These are phyloP conservation scores for Apiotrichum sp. DNA, from an alignment of 1,284 basidiomycete genomes.

Conservation along the genomic window DNA sequence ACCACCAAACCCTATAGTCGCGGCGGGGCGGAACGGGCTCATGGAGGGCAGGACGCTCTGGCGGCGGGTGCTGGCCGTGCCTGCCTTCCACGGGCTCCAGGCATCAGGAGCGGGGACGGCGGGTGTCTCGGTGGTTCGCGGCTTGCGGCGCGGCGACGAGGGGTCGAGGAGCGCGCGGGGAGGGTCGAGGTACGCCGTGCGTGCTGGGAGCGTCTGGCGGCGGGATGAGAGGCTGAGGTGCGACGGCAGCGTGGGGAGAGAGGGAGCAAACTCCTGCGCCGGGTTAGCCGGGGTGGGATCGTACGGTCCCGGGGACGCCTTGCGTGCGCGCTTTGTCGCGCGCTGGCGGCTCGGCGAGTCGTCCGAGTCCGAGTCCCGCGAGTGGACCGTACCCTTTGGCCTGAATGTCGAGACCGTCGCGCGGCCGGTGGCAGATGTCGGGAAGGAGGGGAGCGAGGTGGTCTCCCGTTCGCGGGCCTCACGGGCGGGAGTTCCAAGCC, in stretches of 20 bases:
- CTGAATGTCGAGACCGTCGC: too few relatives aligned
- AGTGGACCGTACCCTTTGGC: constrained; percentile 1
- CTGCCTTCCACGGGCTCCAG: constrained; percentile 39
- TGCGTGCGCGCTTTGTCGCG: constrained; percentile 22
- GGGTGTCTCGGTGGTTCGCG: background rate
- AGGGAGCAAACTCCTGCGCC: constrained; percentile 14
- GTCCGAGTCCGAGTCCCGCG: constrained; percentile 26
- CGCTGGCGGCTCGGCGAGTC: constrained; percentile 22
- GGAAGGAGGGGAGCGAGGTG: too few relatives aligned
- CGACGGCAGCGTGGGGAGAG: constrained; percentile 30
- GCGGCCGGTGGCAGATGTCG: background rate
- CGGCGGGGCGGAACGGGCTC: constrained; percentile 31
- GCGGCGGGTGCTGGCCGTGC: constrained; percentile 4
- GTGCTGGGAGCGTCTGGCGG: constrained; percentile 3
- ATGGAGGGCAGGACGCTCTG: constrained; percentile 18
- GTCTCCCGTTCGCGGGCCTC: too few relatives aligned
- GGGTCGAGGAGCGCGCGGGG: constrained; percentile 23
- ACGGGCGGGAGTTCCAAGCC: constrained; percentile 29
- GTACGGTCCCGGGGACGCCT: constrained; percentile 15
- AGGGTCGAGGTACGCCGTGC: constrained; percentile 35
- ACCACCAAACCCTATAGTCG: constrained; percentile 8
- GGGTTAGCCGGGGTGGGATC: background rate
- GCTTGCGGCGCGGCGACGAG: constrained; percentile 15
- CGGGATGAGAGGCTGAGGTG: constrained; percentile 19
- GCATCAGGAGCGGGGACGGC: background rate